Percentiles rank a stretch among this genome's conserved stretches.
Conservation (phyloP, 495 filamentous ascomycete species). For the Talaromyces nanjingensis region DNA sequence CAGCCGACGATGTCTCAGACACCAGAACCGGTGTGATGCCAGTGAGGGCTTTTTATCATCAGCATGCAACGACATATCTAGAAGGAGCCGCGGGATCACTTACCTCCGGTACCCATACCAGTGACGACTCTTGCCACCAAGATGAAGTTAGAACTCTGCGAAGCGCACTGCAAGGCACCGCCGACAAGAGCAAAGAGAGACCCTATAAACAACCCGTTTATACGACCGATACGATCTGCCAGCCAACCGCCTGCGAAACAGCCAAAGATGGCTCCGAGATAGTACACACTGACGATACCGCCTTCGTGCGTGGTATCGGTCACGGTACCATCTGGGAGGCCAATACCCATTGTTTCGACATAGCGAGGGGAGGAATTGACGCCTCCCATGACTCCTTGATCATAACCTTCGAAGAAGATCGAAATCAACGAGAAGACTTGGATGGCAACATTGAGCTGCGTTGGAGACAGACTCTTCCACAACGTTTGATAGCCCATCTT, state of each 20-base stretch:
- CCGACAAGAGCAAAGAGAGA: slow-evolving; percentile 47
- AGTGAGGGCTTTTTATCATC: slow-evolving; percentile 30
- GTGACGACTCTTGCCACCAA: slow-evolving; percentile 48
- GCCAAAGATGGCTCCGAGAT: slow-evolving; percentile 48
- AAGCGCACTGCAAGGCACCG: slow-evolving; percentile 44
- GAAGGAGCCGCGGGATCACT: slow-evolving; percentile 10
- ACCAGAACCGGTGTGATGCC: slow-evolving; percentile 46
- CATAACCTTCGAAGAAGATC: slow-evolving; percentile 52
- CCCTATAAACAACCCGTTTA: slow-evolving; percentile 46
- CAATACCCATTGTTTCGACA: slow-evolving; percentile 35
- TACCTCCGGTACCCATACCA: slow-evolving; percentile 47
- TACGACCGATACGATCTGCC: slow-evolving; percentile 47
- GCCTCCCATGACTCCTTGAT: slow-evolving; percentile 47
- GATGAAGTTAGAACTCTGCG: slow-evolving; percentile 46
- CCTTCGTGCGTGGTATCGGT: slow-evolving; percentile 34
- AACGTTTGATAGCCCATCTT: slow-evolving; percentile 33
- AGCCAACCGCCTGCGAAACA: slow-evolving; percentile 45
- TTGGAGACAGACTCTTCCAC: slow-evolving; percentile 35
- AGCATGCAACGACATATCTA: slow-evolving; percentile 8
- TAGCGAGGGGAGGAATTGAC: slow-evolving; percentile 25
- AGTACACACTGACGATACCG: slow-evolving; percentile 48
- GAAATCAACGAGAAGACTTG: slow-evolving; percentile 40
- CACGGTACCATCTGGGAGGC: slow-evolving; percentile 27
- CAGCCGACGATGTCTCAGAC: slow-evolving; percentile 43
- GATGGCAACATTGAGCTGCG: slow-evolving; percentile 36